These are phyloP conservation scores for Phytopythium vexans DNA, from an alignment of 352 stramenopile species.

Conservation along the genomic window DNA sequence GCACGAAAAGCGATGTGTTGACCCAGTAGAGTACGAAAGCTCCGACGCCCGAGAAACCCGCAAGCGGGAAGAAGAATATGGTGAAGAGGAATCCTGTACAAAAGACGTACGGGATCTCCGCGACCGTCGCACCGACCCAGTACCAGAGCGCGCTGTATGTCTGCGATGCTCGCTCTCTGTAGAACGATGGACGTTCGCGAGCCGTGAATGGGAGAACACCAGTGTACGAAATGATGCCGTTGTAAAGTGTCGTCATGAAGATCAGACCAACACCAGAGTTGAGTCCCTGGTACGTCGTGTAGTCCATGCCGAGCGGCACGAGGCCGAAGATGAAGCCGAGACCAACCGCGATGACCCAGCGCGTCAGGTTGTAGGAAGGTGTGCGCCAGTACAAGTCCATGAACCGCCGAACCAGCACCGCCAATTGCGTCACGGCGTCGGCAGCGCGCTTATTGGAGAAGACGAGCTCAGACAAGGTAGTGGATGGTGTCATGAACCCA, in stretches of 20 bases:
- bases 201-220: slow-evolving; percentile 62
- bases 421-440: slow-evolving; percentile 14
- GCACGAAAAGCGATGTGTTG: slow-evolving; percentile 28
- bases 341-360: slow-evolving; percentile 47
- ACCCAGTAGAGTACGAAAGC: slow-evolving; percentile 34
- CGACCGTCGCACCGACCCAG: slow-evolving; percentile 57
- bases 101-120: slow-evolving; percentile 60
- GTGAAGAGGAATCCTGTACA: slow-evolving; percentile 27
- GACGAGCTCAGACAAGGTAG: slow-evolving; percentile 10
- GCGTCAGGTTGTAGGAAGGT: slow-evolving; percentile 84
- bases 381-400: slow-evolving; percentile 81
- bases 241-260: slow-evolving; percentile 74
- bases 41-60: slow-evolving; percentile 20
- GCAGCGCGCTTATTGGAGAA: slow-evolving; percentile 37
- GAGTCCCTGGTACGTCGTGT: slow-evolving; percentile 28
- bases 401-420: slow-evolving; percentile 30
- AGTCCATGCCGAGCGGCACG: slow-evolving; percentile 37
- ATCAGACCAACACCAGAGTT: slow-evolving; percentile 57
- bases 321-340: slow-evolving; percentile 68
- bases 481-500: slow-evolving; percentile 14
- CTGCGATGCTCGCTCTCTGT: slow-evolving; percentile 45
- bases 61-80: slow-evolving; percentile 37
- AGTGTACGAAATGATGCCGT: slow-evolving; percentile 58
- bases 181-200: slow-evolving; percentile 75
- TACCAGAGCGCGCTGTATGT: slow-evolving; percentile 80